Percentiles rank a stretch among this genome's conserved stretches.
Evolutionary conservation across 169 alveolate genomes (phyloP).

Genomic region (Cryptosporidium ryanae): DNA sequence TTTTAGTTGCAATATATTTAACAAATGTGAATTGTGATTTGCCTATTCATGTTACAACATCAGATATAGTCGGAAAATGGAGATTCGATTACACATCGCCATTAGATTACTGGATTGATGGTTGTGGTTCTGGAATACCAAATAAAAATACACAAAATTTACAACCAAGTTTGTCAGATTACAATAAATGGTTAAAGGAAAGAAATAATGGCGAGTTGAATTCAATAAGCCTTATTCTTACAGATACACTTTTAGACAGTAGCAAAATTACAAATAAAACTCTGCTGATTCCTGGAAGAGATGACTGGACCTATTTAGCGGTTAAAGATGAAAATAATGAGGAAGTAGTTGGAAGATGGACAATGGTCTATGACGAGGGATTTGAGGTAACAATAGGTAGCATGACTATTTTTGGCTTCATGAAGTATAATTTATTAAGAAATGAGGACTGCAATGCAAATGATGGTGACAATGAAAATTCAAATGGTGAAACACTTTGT

Average conservation of each 20-base stretch:
- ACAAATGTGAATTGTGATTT: conserved; percentile 64
- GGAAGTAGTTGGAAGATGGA: conserved; percentile 79
- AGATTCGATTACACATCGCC: conserved; percentile 68
- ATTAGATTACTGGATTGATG: conserved; percentile 44
- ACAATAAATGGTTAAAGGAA: conserved; percentile 46
- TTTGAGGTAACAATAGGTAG: conserved; percentile 78
- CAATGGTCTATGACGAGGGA: conserved; percentile 88
- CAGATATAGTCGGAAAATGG: conserved; percentile 78
- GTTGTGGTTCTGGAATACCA: conserved; percentile 81
- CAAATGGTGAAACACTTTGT: conserved; percentile 76
- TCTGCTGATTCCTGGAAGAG: conserved; percentile 25
- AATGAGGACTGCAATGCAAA: conserved; percentile 39
- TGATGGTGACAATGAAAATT: conserved; percentile 78
- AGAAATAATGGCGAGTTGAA: conserved; percentile 23
- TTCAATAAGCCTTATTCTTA: conserved; percentile 5
- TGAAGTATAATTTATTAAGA: conserved; percentile 65
- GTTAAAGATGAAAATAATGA: conserved; percentile 57
- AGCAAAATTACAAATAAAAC: conserved; percentile 1
- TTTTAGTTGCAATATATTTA: conserved; percentile 1
- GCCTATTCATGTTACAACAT: conserved; percentile 79
- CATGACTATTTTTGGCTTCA: conserved; percentile 73
- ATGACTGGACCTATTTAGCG: conserved; percentile 75
- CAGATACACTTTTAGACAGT: conserved; percentile 27
- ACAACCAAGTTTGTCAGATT: conserved; percentile 67
- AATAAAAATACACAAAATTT: conserved; percentile 78